phyloP scores from a whole-genome alignment of 1,284 basidiomycete genomes.

The Heterobasidion irregulare region DNA sequence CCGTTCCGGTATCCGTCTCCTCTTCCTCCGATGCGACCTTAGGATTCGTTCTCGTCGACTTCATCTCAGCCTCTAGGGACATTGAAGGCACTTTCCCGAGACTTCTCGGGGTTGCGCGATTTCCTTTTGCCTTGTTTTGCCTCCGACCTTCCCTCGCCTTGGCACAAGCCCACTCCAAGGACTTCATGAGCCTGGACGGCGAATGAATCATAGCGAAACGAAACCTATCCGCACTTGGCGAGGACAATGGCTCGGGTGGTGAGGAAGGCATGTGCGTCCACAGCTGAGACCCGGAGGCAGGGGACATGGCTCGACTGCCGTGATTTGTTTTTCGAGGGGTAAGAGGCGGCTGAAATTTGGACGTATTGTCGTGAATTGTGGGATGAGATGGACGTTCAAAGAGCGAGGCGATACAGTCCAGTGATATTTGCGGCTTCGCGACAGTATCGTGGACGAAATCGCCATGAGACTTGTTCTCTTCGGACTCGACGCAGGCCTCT shows the following conservation, averaged over 20 bases:
- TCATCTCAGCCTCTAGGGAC: constrained; percentile 9
- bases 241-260: constrained; percentile 25
- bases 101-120: constrained; percentile 13
- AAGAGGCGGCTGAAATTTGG: constrained; percentile 20
- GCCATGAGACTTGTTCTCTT: not conserved
- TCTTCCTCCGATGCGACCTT: not conserved
- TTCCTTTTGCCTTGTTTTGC: constrained; percentile 16
- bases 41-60: not conserved
- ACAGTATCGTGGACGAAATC: constrained; percentile 4
- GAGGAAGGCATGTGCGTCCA: constrained; percentile 38
- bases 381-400: constrained; percentile 24
- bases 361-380: constrained; percentile 4
- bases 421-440: constrained; percentile 22
- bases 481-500: constrained; percentile 16
- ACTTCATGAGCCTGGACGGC: constrained; percentile 23
- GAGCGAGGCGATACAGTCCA: constrained; percentile 32
- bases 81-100: constrained; percentile 11
- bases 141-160: constrained; percentile 25
- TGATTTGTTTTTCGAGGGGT: constrained; percentile 12
- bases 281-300: constrained; percentile 14
- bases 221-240: constrained; percentile 23
- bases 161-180: constrained; percentile 40
- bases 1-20: constrained; percentile 13
- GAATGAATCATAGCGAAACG: constrained; percentile 21
- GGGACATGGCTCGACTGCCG: constrained; percentile 8